Base-by-base conservation (phyloP, 208 protist species). In the Acanthamoeba castellanii region DNA sequence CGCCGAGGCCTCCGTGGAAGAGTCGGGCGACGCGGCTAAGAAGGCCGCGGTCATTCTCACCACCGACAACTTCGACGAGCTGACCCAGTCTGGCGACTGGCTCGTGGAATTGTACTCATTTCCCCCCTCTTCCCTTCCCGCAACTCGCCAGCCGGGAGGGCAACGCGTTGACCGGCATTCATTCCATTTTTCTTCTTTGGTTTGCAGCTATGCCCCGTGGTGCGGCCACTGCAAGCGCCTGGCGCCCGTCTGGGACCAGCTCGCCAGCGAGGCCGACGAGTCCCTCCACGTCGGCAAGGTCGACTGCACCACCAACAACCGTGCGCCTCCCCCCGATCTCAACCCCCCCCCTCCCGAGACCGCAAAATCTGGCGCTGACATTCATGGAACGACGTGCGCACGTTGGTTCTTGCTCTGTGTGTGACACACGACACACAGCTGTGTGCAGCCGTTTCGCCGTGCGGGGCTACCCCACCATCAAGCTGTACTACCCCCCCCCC, bases 201-300 rank as follows among this genome's bases (percentile, higher is more conserved):
- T 4, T 0, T 0, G 47, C n/a, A 95, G 93, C 88, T 93, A 93
- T 76, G 88, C 88, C 45, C 88, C 88, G 34, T 93, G 88, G 88
- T 93, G 88, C 34, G 88, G 88, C 47, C 88, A 93, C n/a, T 93
- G 88, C 88, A 93, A 93, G 88, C 57, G 88, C n/a, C 32, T 93
- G 88, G 91, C 74, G 11, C 91, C 91, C 72, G 87, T 32, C 34
- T 94, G 61, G 61, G 70, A 93, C 37, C 55, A 93, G 66, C 59
- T 76, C 42, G 88, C 88, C 20, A 50, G 0, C 47, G n/a, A 55
- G 68, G 32, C 70, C 18, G 91, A 57, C 13, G 91, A 72, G 25
- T 20, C 16, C 16, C 37, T 95, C 14, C 32, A 30, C 14, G 20
- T 93, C 32, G 88, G 64, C 88, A 93, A 93, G 47, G 66, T 93